These are phyloP conservation scores for Malassezia globosa DNA, from an alignment of 1,284 basidiomycete genomes.

Conservation along the genomic window DNA sequence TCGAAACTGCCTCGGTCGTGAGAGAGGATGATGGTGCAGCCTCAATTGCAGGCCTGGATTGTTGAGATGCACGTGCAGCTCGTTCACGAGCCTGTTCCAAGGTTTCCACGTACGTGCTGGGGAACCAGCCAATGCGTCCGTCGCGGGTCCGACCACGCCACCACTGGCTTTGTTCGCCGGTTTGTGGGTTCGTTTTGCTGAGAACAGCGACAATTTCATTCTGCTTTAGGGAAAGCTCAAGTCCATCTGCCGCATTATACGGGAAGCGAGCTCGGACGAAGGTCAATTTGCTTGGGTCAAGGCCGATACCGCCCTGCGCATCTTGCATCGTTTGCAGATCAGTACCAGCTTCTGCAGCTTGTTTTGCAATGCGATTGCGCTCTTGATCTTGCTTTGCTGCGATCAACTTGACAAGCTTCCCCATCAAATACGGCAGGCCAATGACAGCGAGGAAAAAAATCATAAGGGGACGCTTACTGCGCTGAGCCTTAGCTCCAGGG, in stretches of 20 bases:
- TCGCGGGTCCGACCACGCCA: constrained; percentile 91
- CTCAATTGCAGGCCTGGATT: constrained; percentile 6
- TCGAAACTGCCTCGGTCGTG: too few relatives aligned
- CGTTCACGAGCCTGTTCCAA: constrained; percentile 40
- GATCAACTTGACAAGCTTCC: constrained; percentile 71
- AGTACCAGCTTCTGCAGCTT: constrained; percentile 27
- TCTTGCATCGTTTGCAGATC: constrained; percentile 31
- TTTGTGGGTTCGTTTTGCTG: constrained; percentile 53
- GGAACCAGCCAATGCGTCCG: constrained; percentile 92
- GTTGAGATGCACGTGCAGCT: constrained; percentile 22
- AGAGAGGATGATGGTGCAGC: too few relatives aligned
- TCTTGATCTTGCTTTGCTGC: constrained; percentile 55
- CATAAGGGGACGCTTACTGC: constrained; percentile 76
- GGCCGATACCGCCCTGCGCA: constrained; percentile 33
- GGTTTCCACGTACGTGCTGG: constrained; percentile 54
- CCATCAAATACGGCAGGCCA: constrained; percentile 88
- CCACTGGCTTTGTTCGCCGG: constrained; percentile 71
- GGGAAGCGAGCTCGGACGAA: constrained; percentile 79
- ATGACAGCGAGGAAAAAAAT: constrained; percentile 91
- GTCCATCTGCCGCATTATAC: constrained; percentile 54
- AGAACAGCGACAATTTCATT: constrained; percentile 92
- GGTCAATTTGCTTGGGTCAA: constrained; percentile 57
- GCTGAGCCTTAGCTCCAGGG: constrained; percentile 20
- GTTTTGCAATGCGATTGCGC: constrained; percentile 47
- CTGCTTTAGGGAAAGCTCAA: constrained; percentile 71